A percentile compares a stretch with the other conserved stretches of the same genome.
phyloP scores from a whole-genome alignment of 495 filamentous ascomycete species.

The Trichoderma orchidacearum region DNA sequence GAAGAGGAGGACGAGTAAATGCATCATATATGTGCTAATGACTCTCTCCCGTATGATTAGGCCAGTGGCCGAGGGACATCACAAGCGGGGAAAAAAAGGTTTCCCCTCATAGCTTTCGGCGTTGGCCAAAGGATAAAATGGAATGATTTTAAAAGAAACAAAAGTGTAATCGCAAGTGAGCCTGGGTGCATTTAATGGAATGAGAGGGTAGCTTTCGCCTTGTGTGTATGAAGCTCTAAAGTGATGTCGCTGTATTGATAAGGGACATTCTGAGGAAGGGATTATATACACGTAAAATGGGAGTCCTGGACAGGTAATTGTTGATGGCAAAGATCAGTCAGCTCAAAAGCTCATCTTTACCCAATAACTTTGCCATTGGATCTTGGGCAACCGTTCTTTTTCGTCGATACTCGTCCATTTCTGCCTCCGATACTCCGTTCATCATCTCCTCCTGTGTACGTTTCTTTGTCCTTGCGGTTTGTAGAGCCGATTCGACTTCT shows the following conservation, averaged over 20 bases:
- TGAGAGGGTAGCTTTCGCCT: no score
- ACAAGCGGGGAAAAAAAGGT: neutral
- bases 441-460: conserved; percentile 62
- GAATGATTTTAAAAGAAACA: conserved; percentile 17
- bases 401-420: conserved; percentile 68
- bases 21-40: neutral
- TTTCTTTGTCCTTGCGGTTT: conserved; percentile 35
- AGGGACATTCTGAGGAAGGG: no score
- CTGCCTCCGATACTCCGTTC: conserved; percentile 63
- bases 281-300: no score
- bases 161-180: neutral
- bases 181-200: no score
- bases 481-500: neutral
- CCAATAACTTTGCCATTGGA: conserved; percentile 70
- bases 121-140: conserved; percentile 22
- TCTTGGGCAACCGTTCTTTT: conserved; percentile 58
- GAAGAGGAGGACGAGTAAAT: conserved; percentile 80
- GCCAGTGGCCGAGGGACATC: neutral
- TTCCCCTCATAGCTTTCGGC: conserved; percentile 16
- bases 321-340: neutral
- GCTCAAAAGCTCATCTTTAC: conserved; percentile 16
- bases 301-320: no score
- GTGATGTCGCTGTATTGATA: no score
- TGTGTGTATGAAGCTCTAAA: no score
- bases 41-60: conserved; percentile 10